phyloP scores from a whole-genome alignment of 345 rosid species.

The Heritiera fomes region DNA sequence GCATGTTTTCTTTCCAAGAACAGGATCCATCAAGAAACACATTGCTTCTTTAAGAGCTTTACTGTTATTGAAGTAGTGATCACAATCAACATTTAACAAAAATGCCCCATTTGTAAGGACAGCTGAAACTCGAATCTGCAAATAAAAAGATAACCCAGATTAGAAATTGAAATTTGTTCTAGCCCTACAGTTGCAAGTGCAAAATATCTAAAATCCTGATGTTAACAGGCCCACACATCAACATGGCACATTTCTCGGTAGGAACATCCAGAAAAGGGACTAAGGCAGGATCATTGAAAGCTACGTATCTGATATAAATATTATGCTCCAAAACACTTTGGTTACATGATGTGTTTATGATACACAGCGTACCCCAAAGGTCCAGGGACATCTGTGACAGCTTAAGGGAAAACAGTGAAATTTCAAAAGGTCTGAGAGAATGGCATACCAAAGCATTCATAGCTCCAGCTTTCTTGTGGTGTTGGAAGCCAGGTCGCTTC shows the following conservation, averaged over 20 bases:
- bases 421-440: conserved; percentile 12
- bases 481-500: conserved; percentile 99
- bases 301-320: neutral
- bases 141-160: conserved; percentile 25
- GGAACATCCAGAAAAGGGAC: neutral
- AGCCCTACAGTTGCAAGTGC: neutral
- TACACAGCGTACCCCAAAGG: neutral
- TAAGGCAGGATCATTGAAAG: neutral
- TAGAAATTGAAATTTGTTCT: conserved; percentile 19
- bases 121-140: conserved; percentile 97
- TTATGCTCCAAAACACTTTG: conserved; percentile 4
- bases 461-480: conserved; percentile 99
- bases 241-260: neutral
- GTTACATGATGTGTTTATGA: neutral
- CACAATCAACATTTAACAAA: conserved; percentile 97
- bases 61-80: conserved; percentile 99
- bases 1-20: conserved; percentile 85
- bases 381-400: neutral
- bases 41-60: conserved; percentile 99
- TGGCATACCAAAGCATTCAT: conserved; percentile 96
- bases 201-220: neutral
- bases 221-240: neutral
- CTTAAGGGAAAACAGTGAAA: conserved; percentile 10
- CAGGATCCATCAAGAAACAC: conserved; percentile 99
- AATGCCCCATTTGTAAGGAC: conserved; percentile 98